Conservation (phyloP, 163 green algal species). For the Chloromonas sp. region DNA sequence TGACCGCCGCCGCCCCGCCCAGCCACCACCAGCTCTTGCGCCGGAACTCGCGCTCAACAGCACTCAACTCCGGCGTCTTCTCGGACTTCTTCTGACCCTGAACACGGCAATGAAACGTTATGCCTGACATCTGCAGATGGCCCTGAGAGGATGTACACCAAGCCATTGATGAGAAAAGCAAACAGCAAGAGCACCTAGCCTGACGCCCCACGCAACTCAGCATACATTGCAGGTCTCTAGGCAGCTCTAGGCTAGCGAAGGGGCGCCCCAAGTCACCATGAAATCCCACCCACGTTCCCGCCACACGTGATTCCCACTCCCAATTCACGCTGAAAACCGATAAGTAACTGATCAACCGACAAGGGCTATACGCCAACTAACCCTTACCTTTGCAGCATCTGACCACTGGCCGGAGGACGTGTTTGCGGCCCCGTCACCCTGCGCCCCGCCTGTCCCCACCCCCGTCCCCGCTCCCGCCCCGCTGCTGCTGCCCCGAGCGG, state of each 20-base stretch:
- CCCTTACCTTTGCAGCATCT: constrained; percentile 34
- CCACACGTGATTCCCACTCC: too few species aligned
- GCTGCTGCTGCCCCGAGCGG: background rate
- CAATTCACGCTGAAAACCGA: too few species aligned
- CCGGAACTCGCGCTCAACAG: constrained; percentile 35
- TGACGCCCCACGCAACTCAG: too few species aligned
- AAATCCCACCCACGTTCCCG: too few species aligned
- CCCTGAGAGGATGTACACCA: background rate
- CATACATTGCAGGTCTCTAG: too few species aligned
- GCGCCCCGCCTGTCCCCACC: background rate
- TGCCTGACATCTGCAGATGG: background rate
- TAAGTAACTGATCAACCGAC: too few species aligned
- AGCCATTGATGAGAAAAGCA: background rate
- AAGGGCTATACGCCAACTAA: too few species aligned
- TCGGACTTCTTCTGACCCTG: constrained; percentile 27
- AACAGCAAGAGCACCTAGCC: too few species aligned
- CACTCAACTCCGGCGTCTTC: constrained; percentile 19
- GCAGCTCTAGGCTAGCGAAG: too few species aligned
- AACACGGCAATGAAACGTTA: background rate
- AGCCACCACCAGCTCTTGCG: constrained; percentile 46
- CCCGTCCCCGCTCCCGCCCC: background rate
- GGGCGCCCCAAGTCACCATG: too few species aligned
- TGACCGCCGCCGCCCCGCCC: constrained; percentile 26
- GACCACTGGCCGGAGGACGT: constrained; percentile 25
- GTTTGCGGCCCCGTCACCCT: constrained; percentile 7